Percentiles rank a stretch among this genome's conserved stretches.
Evolutionary conservation across 1,284 basidiomycete species (phyloP).

Genomic region (Moesziomyces sp.): DNA sequence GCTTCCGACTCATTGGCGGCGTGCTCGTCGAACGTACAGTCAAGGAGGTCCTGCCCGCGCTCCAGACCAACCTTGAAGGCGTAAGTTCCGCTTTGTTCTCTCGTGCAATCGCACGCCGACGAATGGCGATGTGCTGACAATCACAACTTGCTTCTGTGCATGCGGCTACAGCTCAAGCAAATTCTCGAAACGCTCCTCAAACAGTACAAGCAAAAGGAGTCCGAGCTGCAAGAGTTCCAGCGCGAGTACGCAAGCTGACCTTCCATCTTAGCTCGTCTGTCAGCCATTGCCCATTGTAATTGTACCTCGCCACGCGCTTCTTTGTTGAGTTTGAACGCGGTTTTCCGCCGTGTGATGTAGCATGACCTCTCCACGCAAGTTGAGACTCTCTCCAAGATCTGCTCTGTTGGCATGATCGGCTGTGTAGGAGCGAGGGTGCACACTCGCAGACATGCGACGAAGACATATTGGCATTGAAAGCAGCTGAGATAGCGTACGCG

Average conservation of each 20-base stretch:
- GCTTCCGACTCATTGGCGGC: constrained; percentile 95
- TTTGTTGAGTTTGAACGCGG: too few relatives aligned
- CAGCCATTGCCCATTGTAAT: constrained; percentile 13
- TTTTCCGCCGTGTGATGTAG: too few relatives aligned
- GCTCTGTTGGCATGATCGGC: too few relatives aligned
- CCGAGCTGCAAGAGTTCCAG: constrained; percentile 57
- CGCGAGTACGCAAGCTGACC: constrained; percentile 36
- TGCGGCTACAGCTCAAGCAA: constrained; percentile 52
- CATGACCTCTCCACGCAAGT: too few relatives aligned
- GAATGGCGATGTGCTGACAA: constrained; percentile 1
- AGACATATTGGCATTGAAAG: not conserved
- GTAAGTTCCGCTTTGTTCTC: constrained; percentile 37
- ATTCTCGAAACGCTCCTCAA: constrained; percentile 62
- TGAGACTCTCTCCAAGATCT: too few relatives aligned
- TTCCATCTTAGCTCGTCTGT: not conserved
- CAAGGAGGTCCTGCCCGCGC: constrained; percentile 88
- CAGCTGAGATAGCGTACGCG: not conserved
- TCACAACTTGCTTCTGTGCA: not conserved
- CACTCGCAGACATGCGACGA: too few relatives aligned
- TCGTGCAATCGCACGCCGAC: not conserved
- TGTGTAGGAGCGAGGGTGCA: too few relatives aligned
- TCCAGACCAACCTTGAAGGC: constrained; percentile 62
- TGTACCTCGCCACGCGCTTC: constrained; percentile 8
- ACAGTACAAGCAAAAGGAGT: constrained; percentile 66
- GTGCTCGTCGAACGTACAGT: constrained; percentile 96